These are phyloP conservation scores for Cytospora chrysosperma DNA, from an alignment of 2,329 filamentous ascomycete species.

Conservation along the genomic window DNA sequence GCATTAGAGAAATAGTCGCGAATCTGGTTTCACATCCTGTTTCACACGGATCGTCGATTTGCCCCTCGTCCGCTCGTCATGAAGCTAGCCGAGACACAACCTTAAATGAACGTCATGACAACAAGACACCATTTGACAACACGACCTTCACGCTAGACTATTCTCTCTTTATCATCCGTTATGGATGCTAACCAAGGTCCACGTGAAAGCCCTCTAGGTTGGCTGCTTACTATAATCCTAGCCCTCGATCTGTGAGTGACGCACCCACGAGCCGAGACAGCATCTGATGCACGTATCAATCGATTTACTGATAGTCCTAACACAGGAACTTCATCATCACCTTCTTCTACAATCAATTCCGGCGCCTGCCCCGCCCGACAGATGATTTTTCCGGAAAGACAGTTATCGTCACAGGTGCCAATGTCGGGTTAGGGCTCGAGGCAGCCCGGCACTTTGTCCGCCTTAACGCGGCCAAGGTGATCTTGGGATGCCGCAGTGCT, in stretches of 20 bases:
- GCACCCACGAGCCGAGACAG: background rate
- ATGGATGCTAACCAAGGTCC: constrained; percentile 12
- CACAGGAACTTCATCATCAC: constrained; percentile 10
- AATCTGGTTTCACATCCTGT: background rate
- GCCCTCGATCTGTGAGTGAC: constrained; percentile 17
- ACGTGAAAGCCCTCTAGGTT: constrained; percentile 3
- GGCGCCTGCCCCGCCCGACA: constrained; percentile 6
- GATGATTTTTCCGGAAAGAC: constrained; percentile 28
- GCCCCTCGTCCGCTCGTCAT: background rate
- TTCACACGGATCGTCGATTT: background rate
- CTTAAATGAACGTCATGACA: too few species aligned
- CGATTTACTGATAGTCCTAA: background rate
- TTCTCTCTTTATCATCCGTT: background rate
- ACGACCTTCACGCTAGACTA: too few species aligned
- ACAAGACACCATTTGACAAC: background rate
- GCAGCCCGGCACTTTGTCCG: constrained; percentile 38
- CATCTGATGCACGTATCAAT: too few species aligned
- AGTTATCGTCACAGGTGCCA: constrained; percentile 42
- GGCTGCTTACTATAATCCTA: constrained; percentile 15
- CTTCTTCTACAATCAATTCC: constrained; percentile 22
- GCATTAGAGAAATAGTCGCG: too few species aligned
- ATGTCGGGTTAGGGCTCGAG: constrained; percentile 41
- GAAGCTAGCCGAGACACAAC: background rate
- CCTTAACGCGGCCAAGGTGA: constrained; percentile 38
- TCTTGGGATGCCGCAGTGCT: constrained; percentile 39